phyloP scores from a whole-genome alignment of 2,329 filamentous ascomycete genomes.

The Ophiostoma fasciatum region DNA sequence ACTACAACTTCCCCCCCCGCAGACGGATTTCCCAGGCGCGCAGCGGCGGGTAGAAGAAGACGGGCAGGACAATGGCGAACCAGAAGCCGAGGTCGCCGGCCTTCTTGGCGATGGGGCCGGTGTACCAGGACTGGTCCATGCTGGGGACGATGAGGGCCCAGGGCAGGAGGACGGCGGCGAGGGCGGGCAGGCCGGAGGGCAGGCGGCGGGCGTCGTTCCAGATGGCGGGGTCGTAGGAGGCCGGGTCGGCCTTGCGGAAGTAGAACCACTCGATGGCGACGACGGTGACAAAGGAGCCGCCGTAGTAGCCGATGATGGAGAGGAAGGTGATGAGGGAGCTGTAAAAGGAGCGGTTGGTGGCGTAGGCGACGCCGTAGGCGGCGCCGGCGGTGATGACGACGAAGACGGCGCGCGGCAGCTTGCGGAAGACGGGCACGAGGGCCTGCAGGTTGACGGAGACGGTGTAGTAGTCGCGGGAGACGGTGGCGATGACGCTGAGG shows the following conservation, averaged over 20 bases:
- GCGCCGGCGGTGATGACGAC: conserved; percentile 23
- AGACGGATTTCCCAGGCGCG: conserved; percentile 22
- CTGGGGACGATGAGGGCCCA: conserved; percentile 22
- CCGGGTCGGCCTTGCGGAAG: conserved; percentile 13
- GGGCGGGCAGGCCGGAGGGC: conserved; percentile 16
- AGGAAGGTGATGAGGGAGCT: conserved; percentile 29
- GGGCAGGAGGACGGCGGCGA: conserved; percentile 10
- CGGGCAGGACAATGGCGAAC: conserved; percentile 25
- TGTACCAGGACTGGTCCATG: conserved; percentile 29
- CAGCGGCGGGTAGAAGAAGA: conserved; percentile 26
- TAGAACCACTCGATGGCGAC: conserved; percentile 19
- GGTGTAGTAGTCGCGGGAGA: conserved; percentile 44
- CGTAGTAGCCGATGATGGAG: conserved; percentile 30
- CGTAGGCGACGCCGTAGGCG: conserved; percentile 26
- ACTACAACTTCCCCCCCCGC: no score
- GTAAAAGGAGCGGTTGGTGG: conserved; percentile 25
- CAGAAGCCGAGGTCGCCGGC: conserved; percentile 33
- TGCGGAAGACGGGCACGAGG: conserved; percentile 22
- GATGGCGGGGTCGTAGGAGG: conserved; percentile 11
- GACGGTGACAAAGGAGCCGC: conserved; percentile 25
- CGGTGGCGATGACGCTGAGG: conserved; percentile 42
- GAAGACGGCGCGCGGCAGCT: conserved; percentile 26
- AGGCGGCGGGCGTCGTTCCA: conserved; percentile 15
- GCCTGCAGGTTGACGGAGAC: conserved; percentile 46
- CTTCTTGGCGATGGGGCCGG: conserved; percentile 25